Percentiles rank a stretch among this genome's conserved stretches.
Conservation (phyloP, 2,329 filamentous ascomycete species). For the Verticillium nonalfalfae region DNA sequence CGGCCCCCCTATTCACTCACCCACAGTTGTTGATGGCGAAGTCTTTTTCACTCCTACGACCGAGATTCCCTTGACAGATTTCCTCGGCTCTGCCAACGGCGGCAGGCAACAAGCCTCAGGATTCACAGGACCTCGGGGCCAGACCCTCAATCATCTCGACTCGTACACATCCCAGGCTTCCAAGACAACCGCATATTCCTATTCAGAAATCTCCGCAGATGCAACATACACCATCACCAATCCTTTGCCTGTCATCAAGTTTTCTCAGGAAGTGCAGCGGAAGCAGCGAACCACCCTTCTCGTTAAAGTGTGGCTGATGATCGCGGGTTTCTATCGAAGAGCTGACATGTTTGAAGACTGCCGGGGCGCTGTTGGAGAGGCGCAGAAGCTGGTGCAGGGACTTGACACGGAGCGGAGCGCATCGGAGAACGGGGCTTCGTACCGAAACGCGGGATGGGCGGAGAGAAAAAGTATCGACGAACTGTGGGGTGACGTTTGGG, state of each 20-base stretch:
- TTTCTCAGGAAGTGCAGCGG: slow-evolving; percentile 46
- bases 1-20: slow-evolving; percentile 27
- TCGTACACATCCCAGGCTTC: slow-evolving; percentile 36
- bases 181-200: slow-evolving; percentile 29
- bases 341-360: slow-evolving; percentile 76
- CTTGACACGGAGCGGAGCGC: slow-evolving; percentile 63
- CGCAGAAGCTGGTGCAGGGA: slow-evolving; percentile 64
- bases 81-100: slow-evolving; percentile 29
- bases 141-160: slow-evolving; percentile 36
- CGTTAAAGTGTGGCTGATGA: slow-evolving; percentile 81
- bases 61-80: slow-evolving; percentile 34
- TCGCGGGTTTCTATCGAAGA: slow-evolving; percentile 80
- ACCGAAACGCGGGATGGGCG: slow-evolving; percentile 67
- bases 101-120: slow-evolving; percentile 31
- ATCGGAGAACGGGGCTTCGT: slow-evolving; percentile 50
- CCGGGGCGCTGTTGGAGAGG: slow-evolving; percentile 73
- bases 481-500: slow-evolving; percentile 75
- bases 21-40: slow-evolving; percentile 43
- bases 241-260: slow-evolving; percentile 45
- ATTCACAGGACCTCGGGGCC: slow-evolving; percentile 35
- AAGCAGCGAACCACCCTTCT: slow-evolving; percentile 49
- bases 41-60: slow-evolving; percentile 39
- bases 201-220: slow-evolving; percentile 31
- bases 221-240: slow-evolving; percentile 37
- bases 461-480: slow-evolving; percentile 76